Base-by-base conservation (phyloP, 2,329 filamentous ascomycete genomes). In the Aspergillus terreus region DNA sequence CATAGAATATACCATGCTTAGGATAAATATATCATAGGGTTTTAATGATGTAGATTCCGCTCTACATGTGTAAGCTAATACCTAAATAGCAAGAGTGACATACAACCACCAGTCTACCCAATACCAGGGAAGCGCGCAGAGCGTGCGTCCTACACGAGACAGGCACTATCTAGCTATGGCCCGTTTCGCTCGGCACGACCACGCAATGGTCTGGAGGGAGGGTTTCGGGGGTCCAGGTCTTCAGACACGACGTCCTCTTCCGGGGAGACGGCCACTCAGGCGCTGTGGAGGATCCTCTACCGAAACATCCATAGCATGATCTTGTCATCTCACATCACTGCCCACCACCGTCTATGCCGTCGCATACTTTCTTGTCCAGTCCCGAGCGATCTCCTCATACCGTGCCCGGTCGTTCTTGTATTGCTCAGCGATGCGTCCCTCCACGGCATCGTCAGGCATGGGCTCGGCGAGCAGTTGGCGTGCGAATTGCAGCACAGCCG, bases 381-480 rank as follows among this genome's bases (percentile, higher is more conserved):
- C 76, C 70, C 79, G 82, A 6, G 86, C 92, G 46, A 82, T 85
- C 78, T 87, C 87, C 51, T 92, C 85, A 66, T 88, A 96, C 58
- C 79, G 81, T 46, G 76, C 73, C 41, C 81, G 77, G 63, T 92
- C 82, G 57, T 78, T 81, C 68, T 84, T 84, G 73, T 82, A 96
- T 77, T 95, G 86, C 55, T 95, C 88, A 19, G 90, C 92, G 67
- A 96, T 95, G 58, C 85, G 80, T 3, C 84, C 78, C 79, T 96
- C 92, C 58, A 96, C 87, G 25, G 92, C 88, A 72, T 96, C 92
- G 63, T 95, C 91, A 6, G 89, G 85, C 77, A 91, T 88, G 2
- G 92, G 92, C 74, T 92, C 88, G 55, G 82, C 75, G 47, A 96
- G 78, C 55, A 96, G 79, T 58, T 83, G 80, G 57, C 86, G 79